Conservation (phyloP, 1,139 yeast genomes). For the Lizanozyma gosingica region DNA sequence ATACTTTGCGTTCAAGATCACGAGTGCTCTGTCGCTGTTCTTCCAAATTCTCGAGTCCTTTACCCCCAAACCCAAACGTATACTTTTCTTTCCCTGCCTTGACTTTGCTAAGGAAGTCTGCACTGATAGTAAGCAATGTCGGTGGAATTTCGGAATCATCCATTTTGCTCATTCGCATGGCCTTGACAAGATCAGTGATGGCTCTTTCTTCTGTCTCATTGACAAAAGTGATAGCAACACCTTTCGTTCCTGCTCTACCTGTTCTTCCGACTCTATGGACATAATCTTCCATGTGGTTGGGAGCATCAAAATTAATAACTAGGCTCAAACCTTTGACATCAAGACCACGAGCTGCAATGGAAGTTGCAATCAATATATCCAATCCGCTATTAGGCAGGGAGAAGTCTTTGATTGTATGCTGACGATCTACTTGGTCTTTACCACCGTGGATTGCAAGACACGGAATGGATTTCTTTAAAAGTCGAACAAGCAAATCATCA, state of each 20-base stretch:
- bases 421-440: constrained; percentile 79
- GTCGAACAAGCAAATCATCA: constrained; percentile 53
- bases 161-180: constrained; percentile 47
- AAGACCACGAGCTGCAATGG: constrained; percentile 89
- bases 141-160: constrained; percentile 37
- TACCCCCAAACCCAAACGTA: constrained; percentile 84
- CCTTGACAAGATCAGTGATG: constrained; percentile 65
- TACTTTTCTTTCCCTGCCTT: constrained; percentile 62
- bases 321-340: constrained; percentile 78
- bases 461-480: constrained; percentile 48
- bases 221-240: constrained; percentile 64
- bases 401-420: constrained; percentile 65
- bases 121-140: constrained; percentile 44
- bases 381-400: constrained; percentile 43
- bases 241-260: constrained; percentile 94
- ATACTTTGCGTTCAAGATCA: constrained; percentile 38
- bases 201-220: constrained; percentile 56
- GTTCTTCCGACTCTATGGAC: constrained; percentile 99
- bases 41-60: constrained; percentile 79
- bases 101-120: constrained; percentile 50
- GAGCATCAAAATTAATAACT: constrained; percentile 84
- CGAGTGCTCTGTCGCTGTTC: constrained; percentile 53
- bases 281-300: constrained; percentile 89
- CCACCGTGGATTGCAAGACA: constrained; percentile 86
- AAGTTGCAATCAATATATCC: constrained; percentile 74